Conservation (phyloP, 2,329 filamentous ascomycete genomes). For the Hypoxylon sp. region DNA sequence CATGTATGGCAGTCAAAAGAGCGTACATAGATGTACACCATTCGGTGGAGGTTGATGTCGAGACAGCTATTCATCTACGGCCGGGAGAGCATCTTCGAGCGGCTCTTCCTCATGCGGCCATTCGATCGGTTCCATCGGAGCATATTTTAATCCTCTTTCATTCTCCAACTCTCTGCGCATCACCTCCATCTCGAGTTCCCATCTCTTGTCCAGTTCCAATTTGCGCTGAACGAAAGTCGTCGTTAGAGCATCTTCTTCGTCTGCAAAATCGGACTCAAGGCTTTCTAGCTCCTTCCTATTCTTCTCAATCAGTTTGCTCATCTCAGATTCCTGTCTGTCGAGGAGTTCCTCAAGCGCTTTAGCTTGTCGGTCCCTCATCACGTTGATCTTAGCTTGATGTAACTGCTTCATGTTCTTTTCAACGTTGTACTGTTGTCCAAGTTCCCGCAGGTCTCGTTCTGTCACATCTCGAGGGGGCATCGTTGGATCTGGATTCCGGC, state of each 20-base stretch:
- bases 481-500: constrained; percentile 56
- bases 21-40: neutral
- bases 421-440: constrained; percentile 73
- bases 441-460: constrained; percentile 70
- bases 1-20: constrained; percentile 4
- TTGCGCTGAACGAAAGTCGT: constrained; percentile 63
- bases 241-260: constrained; percentile 66
- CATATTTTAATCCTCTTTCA: constrained; percentile 61
- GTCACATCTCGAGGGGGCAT: constrained; percentile 70
- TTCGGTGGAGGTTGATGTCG: neutral
- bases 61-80: constrained; percentile 43
- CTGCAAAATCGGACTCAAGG: constrained; percentile 62
- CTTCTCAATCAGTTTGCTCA: constrained; percentile 62
- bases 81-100: constrained; percentile 45
- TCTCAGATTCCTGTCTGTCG: constrained; percentile 67
- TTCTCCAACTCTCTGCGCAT: constrained; percentile 67
- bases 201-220: constrained; percentile 63
- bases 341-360: constrained; percentile 73
- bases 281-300: constrained; percentile 65
- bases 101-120: constrained; percentile 58
- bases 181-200: constrained; percentile 68
- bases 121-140: constrained; percentile 56
- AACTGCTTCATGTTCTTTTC: constrained; percentile 72
- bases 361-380: constrained; percentile 74
- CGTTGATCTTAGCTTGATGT: constrained; percentile 73